Conservation (phyloP, 352 stramenopile species). For the Pythium rishiriense region DNA sequence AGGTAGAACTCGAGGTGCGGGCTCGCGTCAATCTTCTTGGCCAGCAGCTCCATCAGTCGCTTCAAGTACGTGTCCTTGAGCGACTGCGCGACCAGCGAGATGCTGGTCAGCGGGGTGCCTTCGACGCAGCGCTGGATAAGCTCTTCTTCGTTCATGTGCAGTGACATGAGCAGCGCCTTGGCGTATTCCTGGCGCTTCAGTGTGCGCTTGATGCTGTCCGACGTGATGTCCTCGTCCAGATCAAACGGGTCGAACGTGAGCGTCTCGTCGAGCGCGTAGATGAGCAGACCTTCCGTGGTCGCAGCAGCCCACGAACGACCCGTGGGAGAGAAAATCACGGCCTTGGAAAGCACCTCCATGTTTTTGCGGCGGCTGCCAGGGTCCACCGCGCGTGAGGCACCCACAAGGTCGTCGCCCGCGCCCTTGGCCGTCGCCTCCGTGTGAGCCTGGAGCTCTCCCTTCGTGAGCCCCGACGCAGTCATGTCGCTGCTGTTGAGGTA, state of each 20-base stretch:
- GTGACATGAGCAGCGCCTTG: slow-evolving; percentile 94
- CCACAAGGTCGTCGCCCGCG: slow-evolving; percentile 60
- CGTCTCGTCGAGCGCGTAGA: slow-evolving; percentile 96
- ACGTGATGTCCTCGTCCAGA: slow-evolving; percentile 97
- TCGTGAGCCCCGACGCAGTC: slow-evolving; percentile 71
- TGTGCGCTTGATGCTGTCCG: slow-evolving; percentile 88
- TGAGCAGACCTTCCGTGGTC: slow-evolving; percentile 97
- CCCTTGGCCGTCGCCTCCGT: slow-evolving; percentile 27
- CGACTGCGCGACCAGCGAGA: slow-evolving; percentile 90
- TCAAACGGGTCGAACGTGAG: slow-evolving; percentile 99
- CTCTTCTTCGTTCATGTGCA: slow-evolving; percentile 96
- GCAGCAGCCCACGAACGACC: slow-evolving; percentile 96
- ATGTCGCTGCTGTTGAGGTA: slow-evolving; percentile 92
- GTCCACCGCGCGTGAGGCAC: slow-evolving; percentile 91
- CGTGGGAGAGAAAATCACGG: slow-evolving; percentile 97
- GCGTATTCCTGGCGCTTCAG: slow-evolving; percentile 89
- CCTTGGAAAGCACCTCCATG: slow-evolving; percentile 88
- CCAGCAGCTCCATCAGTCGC: slow-evolving; percentile 91
- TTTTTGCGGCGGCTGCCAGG: slow-evolving; percentile 86
- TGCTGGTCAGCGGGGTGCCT: slow-evolving; percentile 85
- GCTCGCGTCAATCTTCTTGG: slow-evolving; percentile 90
- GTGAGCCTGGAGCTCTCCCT: slow-evolving; percentile 74
- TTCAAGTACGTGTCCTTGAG: slow-evolving; percentile 92
- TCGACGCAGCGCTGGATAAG: slow-evolving; percentile 93
- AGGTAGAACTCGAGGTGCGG: slow-evolving; percentile 98